These are phyloP conservation scores for Lasiosphaeria miniovina DNA, from an alignment of 495 filamentous ascomycete genomes.

Conservation along the genomic window DNA sequence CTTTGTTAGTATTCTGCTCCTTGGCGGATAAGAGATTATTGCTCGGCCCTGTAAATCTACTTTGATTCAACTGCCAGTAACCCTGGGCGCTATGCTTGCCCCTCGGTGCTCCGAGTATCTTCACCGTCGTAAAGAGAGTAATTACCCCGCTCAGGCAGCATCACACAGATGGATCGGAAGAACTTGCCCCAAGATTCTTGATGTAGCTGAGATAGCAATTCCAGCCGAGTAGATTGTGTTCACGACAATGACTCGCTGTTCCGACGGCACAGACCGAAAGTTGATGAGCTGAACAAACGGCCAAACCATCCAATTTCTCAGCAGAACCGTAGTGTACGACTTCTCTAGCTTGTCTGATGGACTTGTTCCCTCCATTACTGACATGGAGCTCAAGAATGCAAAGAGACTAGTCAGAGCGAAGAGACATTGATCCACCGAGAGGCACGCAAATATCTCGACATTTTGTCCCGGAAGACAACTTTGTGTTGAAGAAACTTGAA, in stretches of 20 bases:
- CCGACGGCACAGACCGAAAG: neutral
- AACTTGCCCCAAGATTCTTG: neutral
- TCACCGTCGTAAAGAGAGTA: too few species aligned
- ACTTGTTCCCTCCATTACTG: conserved; percentile 5
- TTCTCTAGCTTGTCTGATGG: conserved; percentile 5
- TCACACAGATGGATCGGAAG: neutral
- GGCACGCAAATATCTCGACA: neutral
- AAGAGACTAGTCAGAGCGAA: conserved; percentile 1
- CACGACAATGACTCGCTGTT: conserved; percentile 2
- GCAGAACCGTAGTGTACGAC: conserved; percentile 4
- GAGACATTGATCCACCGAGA: conserved; percentile 1
- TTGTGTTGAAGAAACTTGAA: conserved; percentile 5
- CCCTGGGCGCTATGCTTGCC: too few species aligned
- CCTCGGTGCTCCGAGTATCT: too few species aligned
- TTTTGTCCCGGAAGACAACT: conserved; percentile 3
- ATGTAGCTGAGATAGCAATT: conserved; percentile 6
- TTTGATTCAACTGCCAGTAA: too few species aligned
- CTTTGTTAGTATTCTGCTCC: too few species aligned
- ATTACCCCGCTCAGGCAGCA: too few species aligned
- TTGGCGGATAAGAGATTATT: too few species aligned
- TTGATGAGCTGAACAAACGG: conserved; percentile 5
- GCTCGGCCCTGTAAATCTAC: too few species aligned
- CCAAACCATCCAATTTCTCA: conserved; percentile 5
- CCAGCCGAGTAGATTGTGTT: conserved; percentile 4
- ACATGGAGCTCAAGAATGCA: conserved; percentile 5